These are phyloP conservation scores for Rhodotorula taiwanensis DNA, from an alignment of 768 basidiomycete genomes.

Conservation along the genomic window DNA sequence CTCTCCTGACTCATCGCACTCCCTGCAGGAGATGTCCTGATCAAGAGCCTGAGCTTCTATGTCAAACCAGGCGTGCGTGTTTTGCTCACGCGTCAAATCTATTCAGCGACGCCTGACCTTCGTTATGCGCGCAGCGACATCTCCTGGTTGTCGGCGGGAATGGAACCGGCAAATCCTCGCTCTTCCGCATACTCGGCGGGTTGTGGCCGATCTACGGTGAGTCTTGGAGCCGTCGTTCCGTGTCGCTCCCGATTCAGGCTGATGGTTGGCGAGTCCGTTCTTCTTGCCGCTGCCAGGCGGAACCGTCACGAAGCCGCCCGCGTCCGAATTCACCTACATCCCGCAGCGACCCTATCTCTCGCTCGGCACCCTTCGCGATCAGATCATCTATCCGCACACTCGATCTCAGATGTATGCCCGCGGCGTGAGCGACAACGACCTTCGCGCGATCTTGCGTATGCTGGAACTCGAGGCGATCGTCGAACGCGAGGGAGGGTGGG, in stretches of 20 bases:
- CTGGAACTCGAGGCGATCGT: constrained; percentile 82
- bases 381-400: constrained; percentile 90
- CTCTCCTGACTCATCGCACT: too few species aligned
- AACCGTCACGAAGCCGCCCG: constrained; percentile 77
- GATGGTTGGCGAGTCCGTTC: too few species aligned
- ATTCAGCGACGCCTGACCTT: background rate
- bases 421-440: constrained; percentile 65
- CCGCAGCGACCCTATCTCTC: constrained; percentile 95
- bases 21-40: constrained; percentile 65
- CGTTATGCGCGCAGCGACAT: constrained; percentile 59
- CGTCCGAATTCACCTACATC: constrained; percentile 83
- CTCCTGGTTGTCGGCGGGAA: constrained; percentile 91
- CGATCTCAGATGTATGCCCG: constrained; percentile 67
- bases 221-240: background rate
- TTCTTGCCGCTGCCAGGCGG: too few species aligned
- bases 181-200: constrained; percentile 93
- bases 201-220: constrained; percentile 80
- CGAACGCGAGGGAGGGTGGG: constrained; percentile 95
- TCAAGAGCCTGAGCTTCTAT: constrained; percentile 75
- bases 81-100: background rate
- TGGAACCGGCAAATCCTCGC: constrained; percentile 51
- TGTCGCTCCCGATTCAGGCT: background rate
- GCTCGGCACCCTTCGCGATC: constrained; percentile 85
- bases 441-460: constrained; percentile 62
- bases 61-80: constrained; percentile 72